Conservation (phyloP, 2,329 filamentous ascomycete species). For the Neofusicoccum cordaticola region DNA sequence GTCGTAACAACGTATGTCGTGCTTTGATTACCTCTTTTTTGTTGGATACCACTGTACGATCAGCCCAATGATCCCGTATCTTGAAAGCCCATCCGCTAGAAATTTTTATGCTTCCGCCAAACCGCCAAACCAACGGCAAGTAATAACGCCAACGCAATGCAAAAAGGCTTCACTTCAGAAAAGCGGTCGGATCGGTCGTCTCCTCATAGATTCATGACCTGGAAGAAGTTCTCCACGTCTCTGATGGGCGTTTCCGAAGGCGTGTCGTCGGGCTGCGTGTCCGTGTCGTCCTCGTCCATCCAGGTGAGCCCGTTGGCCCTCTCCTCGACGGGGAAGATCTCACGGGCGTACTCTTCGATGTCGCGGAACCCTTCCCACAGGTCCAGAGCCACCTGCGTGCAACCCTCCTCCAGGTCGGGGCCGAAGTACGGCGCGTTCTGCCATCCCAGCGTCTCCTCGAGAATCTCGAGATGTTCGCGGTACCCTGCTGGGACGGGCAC, state of each 20-base stretch:
- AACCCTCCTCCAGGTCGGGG: slow-evolving; percentile 57
- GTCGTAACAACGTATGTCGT: not conserved
- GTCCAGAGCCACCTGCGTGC: slow-evolving; percentile 71
- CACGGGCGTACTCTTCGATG: slow-evolving; percentile 89
- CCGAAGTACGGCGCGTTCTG: slow-evolving; percentile 61
- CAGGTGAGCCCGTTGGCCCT: slow-evolving; percentile 89
- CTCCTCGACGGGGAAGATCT: slow-evolving; percentile 93
- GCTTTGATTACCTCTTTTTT: slow-evolving; percentile 13
- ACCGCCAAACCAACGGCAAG: not conserved
- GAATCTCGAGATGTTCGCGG: slow-evolving; percentile 73
- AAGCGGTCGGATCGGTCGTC: not conserved
- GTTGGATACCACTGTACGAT: not conserved
- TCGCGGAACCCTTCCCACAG: slow-evolving; percentile 90
- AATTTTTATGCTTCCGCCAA: slow-evolving; percentile 3
- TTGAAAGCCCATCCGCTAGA: not conserved
- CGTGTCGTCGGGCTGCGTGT: slow-evolving; percentile 10
- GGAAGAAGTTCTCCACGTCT: slow-evolving; percentile 17
- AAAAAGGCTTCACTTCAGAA: slow-evolving; percentile 9
- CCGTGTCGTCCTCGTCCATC: slow-evolving; percentile 64
- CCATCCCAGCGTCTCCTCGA: slow-evolving; percentile 59
- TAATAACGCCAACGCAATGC: slow-evolving; percentile 18
- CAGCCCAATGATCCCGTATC: not conserved
- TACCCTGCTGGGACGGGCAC: slow-evolving; percentile 87
- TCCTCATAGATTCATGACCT: slow-evolving; percentile 18
- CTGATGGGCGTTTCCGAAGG: slow-evolving; percentile 7